phyloP scores from a whole-genome alignment of 768 basidiomycete species.

The Phlegmacium glaucopus region DNA sequence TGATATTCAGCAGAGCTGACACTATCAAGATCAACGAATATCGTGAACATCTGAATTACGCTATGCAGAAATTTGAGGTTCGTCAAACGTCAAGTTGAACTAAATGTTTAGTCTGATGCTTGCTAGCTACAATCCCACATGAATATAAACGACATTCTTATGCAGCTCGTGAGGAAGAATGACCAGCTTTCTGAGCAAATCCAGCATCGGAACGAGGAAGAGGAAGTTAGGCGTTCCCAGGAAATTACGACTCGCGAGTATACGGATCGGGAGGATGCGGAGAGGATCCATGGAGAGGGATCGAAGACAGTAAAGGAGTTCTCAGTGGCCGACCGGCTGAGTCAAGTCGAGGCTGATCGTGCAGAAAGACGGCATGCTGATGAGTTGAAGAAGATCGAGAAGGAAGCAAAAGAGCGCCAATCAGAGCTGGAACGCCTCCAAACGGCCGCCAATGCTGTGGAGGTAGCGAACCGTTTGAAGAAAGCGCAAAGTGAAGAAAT shows the following conservation, averaged over 20 bases:
- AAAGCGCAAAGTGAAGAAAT: too few relatives aligned
- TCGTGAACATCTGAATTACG: not conserved
- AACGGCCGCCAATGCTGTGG: too few relatives aligned
- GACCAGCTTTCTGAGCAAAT: not conserved
- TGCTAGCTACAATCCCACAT: not conserved
- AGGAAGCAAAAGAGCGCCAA: too few relatives aligned
- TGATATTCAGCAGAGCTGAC: not conserved
- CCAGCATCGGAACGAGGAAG: not conserved
- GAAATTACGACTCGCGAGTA: not conserved
- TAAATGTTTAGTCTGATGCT: not conserved
- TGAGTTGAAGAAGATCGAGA: too few relatives aligned
- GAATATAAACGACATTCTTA: not conserved
- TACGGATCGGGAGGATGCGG: not conserved
- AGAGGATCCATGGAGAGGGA: not conserved
- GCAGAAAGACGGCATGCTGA: too few relatives aligned
- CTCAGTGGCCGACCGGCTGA: too few relatives aligned
- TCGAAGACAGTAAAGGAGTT: too few relatives aligned
- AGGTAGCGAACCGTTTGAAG: too few relatives aligned
- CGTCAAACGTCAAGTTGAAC: not conserved
- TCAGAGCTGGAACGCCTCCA: too few relatives aligned
- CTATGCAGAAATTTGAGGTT: not conserved
- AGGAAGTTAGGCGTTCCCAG: not conserved
- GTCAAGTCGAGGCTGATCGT: too few relatives aligned
- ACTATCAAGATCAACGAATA: constrained; percentile 1
- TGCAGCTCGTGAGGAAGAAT: not conserved